Evolutionary conservation across 2,329 filamentous ascomycete genomes (phyloP), one percentile per base, ranked within the genome.

Genomic region (Microsporum canis): DNA sequence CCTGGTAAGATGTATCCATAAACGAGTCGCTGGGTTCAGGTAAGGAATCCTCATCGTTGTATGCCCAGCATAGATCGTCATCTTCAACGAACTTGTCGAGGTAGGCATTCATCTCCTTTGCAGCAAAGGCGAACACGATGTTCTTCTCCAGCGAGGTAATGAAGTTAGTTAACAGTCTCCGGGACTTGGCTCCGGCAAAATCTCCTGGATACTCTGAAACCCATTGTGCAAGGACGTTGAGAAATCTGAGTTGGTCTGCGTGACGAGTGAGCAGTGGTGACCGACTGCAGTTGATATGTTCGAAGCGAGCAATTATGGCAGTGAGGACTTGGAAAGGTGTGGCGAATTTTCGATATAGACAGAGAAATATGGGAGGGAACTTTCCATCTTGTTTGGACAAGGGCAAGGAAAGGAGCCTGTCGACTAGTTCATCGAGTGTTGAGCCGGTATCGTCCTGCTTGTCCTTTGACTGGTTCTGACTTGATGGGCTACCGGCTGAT

Each of bases 1-100:
- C 78, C 66, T 71, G 75, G 66, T 71, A 75, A 60, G 73, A 74
- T 55, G 71, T 71, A 57, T 74, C 69, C 41, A 71, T 73, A 69
- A 71, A 75, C 1, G 72, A 77, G 53, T 77, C 77, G 51, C 70
- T 69, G 59, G 70, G 71, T 45, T 75, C 75, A 36, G 70, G 70
- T 61, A 73, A 51, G 47, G 34, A 29, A 3, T 78, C 75, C 27
- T 84, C 83, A 69, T 97, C 92, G 55, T 84, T 84, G 68, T 86
- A 88, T n/a, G 88, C 90, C 94, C 94, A 99, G 10, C 88, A 86
- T 0, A 88, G 88, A 71, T 99, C 92, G 68, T 97, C 94, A 70
- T 97, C 91, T 68, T 95, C 88, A 4, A 84, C 78, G 1, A 91
- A 86, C 57, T 81, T 79, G 53, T 91, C 88, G 14, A 97, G 78